Conservation (phyloP, 352 stramenopile species). For the Globisporangium echinulatum region DNA sequence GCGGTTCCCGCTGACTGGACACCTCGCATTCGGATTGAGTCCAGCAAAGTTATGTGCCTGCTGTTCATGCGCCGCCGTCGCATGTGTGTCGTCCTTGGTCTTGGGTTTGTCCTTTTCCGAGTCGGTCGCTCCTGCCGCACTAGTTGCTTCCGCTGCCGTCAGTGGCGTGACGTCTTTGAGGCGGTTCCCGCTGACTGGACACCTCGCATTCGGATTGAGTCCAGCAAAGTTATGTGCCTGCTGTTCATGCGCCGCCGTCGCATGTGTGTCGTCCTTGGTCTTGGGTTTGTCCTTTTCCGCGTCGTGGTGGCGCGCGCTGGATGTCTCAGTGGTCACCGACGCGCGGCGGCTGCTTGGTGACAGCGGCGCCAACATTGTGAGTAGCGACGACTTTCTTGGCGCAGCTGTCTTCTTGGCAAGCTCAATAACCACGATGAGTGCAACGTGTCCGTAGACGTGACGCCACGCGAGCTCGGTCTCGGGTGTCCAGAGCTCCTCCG, state of each 20-base stretch:
- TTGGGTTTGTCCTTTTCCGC: not conserved
- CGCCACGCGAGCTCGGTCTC: constrained; percentile 23
- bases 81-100: not conserved
- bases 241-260: not conserved
- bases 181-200: constrained; percentile 19
- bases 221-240: constrained; percentile 8
- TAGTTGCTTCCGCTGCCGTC: not conserved
- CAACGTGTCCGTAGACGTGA: constrained; percentile 20
- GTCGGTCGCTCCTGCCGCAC: too few species aligned
- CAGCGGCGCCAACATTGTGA: not conserved
- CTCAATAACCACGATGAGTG: constrained; percentile 20
- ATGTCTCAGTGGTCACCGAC: not conserved
- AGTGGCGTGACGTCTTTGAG: constrained; percentile 8
- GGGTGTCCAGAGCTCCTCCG: constrained; percentile 20
- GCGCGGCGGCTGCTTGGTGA: constrained; percentile 1
- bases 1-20: too few species aligned
- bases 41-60: too few species aligned
- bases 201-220: constrained; percentile 13
- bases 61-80: too few species aligned
- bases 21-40: not conserved
- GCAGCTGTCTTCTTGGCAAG: constrained; percentile 7
- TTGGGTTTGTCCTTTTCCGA: too few species aligned
- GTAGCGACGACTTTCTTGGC: constrained; percentile 2
- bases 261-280: not conserved
- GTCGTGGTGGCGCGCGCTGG: not conserved